phyloP scores from a whole-genome alignment of 345 rosid genomes.

The Euphorbia lathyris region DNA sequence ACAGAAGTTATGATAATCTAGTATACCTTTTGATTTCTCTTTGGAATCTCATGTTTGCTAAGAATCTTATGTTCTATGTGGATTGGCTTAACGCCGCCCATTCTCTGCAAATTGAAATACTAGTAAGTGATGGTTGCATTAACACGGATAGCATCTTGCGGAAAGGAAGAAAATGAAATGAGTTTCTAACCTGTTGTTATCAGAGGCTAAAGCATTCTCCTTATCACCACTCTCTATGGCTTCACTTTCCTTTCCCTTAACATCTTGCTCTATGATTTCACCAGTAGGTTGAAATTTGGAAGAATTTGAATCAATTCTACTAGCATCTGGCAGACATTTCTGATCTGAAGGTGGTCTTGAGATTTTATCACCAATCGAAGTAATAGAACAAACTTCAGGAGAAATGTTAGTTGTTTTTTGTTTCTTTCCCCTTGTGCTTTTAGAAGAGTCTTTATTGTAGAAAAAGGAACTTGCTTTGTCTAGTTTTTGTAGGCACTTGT shows the following conservation, averaged over 20 bases:
- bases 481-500: not conserved
- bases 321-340: not conserved
- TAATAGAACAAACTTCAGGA: conserved; percentile 18
- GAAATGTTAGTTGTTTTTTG: conserved; percentile 28
- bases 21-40: conserved; percentile 42
- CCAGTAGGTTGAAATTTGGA: not conserved
- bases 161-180: not conserved
- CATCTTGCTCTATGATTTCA: conserved; percentile 17
- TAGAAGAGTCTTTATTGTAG: too few relatives aligned
- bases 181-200: conserved; percentile 46
- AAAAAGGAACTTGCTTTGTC: not conserved
- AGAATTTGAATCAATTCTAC: conserved; percentile 12
- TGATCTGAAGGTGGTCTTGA: not conserved
- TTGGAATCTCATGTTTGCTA: conserved; percentile 35
- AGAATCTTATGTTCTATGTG: conserved; percentile 32
- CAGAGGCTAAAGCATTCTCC: conserved; percentile 49
- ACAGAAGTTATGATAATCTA: not conserved
- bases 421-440: too few relatives aligned
- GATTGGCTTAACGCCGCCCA: conserved; percentile 10
- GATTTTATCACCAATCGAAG: conserved; percentile 8
- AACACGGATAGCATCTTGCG: conserved; percentile 3
- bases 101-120: conserved; percentile 32
- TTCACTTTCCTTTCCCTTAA: conserved; percentile 27
- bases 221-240: conserved; percentile 39
- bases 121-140: not conserved